Conservation (phyloP, 23 red algal species). For the Pyropia yezoensis region DNA sequence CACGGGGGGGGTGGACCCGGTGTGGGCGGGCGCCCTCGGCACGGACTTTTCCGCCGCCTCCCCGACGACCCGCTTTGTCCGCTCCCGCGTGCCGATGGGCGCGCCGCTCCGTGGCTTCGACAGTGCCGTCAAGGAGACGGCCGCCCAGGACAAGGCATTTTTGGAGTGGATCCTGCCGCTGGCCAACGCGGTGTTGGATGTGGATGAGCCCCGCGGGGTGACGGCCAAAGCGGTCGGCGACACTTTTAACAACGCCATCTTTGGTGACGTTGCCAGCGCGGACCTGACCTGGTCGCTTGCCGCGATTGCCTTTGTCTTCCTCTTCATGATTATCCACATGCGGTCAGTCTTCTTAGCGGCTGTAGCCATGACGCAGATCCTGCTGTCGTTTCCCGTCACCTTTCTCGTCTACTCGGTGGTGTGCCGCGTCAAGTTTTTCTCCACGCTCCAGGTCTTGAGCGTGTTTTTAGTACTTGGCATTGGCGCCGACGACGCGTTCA, state of each 20-base stretch:
- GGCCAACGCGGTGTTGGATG: no score
- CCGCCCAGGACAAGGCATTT: no score
- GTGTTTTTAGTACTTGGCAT: constrained; percentile 65
- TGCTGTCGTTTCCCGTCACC: constrained; percentile 52
- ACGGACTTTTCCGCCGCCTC: neutral
- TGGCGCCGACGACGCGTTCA: constrained; percentile 65
- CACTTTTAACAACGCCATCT: neutral
- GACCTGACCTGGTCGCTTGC: constrained; percentile 40
- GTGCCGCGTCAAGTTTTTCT: constrained; percentile 49
- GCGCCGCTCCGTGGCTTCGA: constrained; percentile 1
- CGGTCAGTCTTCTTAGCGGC: constrained; percentile 27
- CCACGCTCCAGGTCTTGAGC: constrained; percentile 39
- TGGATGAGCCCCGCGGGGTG: neutral
- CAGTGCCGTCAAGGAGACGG: neutral
- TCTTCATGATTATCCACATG: constrained; percentile 50
- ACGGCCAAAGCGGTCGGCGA: constrained; percentile 3
- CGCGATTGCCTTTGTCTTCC: constrained; percentile 43
- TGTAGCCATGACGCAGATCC: constrained; percentile 45
- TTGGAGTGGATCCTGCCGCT: no score
- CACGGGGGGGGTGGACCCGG: no score
- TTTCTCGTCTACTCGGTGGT: constrained; percentile 49
- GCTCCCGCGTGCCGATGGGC: constrained; percentile 5
- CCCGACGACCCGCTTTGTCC: neutral
- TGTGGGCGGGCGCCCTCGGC: neutral
- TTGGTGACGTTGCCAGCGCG: constrained; percentile 2